These are phyloP conservation scores for Asterionellopsis glacialis DNA, from an alignment of 108 stramenopile genomes.

Conservation along the genomic window DNA sequence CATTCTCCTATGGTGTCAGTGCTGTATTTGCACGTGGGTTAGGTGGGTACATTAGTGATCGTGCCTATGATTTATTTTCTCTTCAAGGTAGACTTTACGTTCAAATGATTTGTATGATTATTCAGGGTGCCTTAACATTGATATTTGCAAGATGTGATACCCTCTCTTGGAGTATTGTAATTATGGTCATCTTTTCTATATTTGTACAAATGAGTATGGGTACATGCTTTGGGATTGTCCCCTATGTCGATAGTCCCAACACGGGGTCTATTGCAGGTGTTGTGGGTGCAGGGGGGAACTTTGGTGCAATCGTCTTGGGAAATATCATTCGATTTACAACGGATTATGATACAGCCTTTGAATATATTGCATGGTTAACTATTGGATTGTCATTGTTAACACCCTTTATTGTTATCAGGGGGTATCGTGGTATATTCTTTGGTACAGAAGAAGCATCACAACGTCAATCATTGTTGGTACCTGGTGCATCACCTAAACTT, in stretches of 20 bases:
- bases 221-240: constrained; percentile 60
- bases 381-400: constrained; percentile 25
- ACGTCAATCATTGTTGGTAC: background rate
- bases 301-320: constrained; percentile 33
- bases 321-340: constrained; percentile 5
- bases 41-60: constrained; percentile 42
- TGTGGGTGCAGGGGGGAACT: constrained; percentile 65
- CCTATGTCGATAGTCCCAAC: constrained; percentile 52
- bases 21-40: constrained; percentile 45
- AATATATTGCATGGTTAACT: constrained; percentile 31
- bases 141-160: constrained; percentile 27
- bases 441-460: constrained; percentile 20
- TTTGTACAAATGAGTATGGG: constrained; percentile 64
- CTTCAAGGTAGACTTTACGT: constrained; percentile 46
- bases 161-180: constrained; percentile 26
- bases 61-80: constrained; percentile 16
- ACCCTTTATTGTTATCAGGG: constrained; percentile 54
- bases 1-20: constrained; percentile 42
- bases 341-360: constrained; percentile 10
- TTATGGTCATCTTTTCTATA: constrained; percentile 53
- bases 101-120: constrained; percentile 35
- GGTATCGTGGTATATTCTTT: constrained; percentile 49
- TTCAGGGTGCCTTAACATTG: constrained; percentile 44
- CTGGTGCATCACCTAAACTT: background rate
- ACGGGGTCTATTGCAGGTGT: constrained; percentile 71